phyloP scores from a whole-genome alignment of 2,329 filamentous ascomycete genomes.

The Aspergillus sergii region DNA sequence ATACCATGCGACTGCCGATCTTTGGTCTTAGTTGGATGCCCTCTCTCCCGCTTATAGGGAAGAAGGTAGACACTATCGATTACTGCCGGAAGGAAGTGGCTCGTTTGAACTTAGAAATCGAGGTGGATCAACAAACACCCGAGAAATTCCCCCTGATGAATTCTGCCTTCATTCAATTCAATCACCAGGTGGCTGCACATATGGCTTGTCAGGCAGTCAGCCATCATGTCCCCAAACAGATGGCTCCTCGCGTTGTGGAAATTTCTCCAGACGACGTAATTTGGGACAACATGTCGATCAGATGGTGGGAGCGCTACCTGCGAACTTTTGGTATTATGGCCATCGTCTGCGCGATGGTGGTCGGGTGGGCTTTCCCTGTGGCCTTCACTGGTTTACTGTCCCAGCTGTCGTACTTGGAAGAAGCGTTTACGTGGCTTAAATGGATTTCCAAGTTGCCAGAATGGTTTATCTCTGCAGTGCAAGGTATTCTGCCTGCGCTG shows the following conservation, averaged over 20 bases:
- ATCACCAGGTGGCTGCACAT: slow-evolving; percentile 93
- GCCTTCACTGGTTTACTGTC: slow-evolving; percentile 83
- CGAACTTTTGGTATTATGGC: slow-evolving; percentile 67
- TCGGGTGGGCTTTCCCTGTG: slow-evolving; percentile 89
- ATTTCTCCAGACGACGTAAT: slow-evolving; percentile 90
- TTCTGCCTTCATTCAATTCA: slow-evolving; percentile 97
- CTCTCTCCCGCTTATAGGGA: slow-evolving; percentile 74
- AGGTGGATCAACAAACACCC: slow-evolving; percentile 80
- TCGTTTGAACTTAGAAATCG: slow-evolving; percentile 86
- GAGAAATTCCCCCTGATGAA: slow-evolving; percentile 91
- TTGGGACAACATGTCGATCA: slow-evolving; percentile 96
- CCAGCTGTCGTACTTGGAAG: slow-evolving; percentile 71
- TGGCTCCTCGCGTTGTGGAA: slow-evolving; percentile 90
- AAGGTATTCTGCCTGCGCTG: slow-evolving; percentile 82
- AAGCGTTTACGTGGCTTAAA: slow-evolving; percentile 66
- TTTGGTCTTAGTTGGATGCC: slow-evolving; percentile 70
- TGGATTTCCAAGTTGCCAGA: slow-evolving; percentile 68
- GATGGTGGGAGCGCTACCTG: slow-evolving; percentile 89
- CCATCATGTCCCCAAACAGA: slow-evolving; percentile 88
- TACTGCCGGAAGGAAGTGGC: slow-evolving; percentile 86
- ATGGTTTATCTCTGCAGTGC: slow-evolving; percentile 67
- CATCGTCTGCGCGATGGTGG: slow-evolving; percentile 72
- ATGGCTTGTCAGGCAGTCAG: slow-evolving; percentile 95
- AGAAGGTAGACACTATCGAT: slow-evolving; percentile 94
- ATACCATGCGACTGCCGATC: slow-evolving; percentile 76